Evolutionary conservation across 106 monocot genomes (phyloP).

Genomic region (Platanthera guangdongensis): DNA sequence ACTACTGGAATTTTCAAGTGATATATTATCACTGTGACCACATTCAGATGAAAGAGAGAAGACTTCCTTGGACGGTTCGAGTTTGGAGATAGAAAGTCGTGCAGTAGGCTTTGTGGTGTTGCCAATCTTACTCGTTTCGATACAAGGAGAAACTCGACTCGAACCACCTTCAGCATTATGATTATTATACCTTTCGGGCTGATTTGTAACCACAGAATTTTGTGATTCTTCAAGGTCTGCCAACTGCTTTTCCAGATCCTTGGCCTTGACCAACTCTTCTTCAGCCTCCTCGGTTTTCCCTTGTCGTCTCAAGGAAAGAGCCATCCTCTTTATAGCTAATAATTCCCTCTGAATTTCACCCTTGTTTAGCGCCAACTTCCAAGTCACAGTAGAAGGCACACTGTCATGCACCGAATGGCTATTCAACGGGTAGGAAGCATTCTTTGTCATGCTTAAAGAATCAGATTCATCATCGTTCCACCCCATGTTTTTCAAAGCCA

Average conservation of each 20-base stretch:
- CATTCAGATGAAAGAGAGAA: neutral
- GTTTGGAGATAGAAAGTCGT: neutral
- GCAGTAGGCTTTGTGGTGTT: neutral
- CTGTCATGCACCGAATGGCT: conserved; percentile 10
- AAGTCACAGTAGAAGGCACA: conserved; percentile 9
- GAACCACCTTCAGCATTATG: neutral
- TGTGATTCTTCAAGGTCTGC: conserved; percentile 55
- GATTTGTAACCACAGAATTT: conserved; percentile 6
- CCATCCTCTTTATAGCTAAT: conserved; percentile 72
- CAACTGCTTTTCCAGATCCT: conserved; percentile 55
- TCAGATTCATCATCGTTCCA: conserved; percentile 58
- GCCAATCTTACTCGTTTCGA: neutral
- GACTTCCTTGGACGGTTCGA: neutral
- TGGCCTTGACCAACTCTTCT: conserved; percentile 72
- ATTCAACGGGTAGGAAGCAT: conserved; percentile 10
- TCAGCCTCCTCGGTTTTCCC: conserved; percentile 73
- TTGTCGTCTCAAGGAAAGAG: conserved; percentile 69
- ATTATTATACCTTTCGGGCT: conserved; percentile 13
- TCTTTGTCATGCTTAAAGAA: conserved; percentile 13
- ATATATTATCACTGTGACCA: neutral
- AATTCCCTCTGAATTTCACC: conserved; percentile 76
- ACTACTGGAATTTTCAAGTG: neutral
- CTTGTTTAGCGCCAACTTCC: conserved; percentile 33
- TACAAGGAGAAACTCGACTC: neutral
- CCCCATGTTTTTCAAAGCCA: conserved; percentile 71